Conservation (phyloP, 1,284 basidiomycete genomes). For the Volvariella volvacea region DNA sequence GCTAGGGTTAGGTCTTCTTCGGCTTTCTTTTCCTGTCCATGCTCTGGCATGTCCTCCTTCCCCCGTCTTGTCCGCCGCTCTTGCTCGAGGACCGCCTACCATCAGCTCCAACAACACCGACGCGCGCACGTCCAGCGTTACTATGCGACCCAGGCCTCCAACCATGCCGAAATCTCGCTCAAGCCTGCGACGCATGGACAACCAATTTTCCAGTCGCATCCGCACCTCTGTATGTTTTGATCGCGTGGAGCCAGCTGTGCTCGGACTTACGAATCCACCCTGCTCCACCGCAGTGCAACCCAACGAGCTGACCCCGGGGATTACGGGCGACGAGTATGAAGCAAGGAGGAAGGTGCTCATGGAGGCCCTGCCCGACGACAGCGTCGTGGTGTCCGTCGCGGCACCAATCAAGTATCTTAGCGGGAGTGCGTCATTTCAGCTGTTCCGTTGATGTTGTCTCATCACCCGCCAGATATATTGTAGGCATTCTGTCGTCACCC, state of each 20-base stretch:
- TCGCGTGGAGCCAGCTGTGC: not conserved
- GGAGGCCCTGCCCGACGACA: conserved; percentile 70
- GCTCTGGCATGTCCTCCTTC: too few species aligned
- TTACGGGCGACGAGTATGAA: conserved; percentile 80
- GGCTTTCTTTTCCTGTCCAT: conserved; percentile 13
- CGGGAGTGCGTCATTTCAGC: conserved; percentile 52
- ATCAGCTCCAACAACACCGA: conserved; percentile 6
- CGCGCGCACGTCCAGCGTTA: not conserved
- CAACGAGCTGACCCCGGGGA: conserved; percentile 82
- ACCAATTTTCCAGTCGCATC: conserved; percentile 70
- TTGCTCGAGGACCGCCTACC: not conserved
- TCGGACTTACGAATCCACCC: not conserved
- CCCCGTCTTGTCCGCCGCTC: conserved; percentile 12
- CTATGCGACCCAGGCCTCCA: conserved; percentile 29
- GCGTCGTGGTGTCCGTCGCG: conserved; percentile 75
- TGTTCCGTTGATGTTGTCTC: not conserved
- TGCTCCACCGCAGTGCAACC: conserved; percentile 29
- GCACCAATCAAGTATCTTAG: conserved; percentile 86
- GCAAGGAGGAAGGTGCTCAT: conserved; percentile 69
- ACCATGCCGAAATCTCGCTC: conserved; percentile 4
- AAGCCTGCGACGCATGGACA: conserved; percentile 76
- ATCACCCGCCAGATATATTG: conserved; percentile 37
- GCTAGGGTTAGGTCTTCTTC: conserved; percentile 10
- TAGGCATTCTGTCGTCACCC: conserved; percentile 20
- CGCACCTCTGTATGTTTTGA: conserved; percentile 57